Evolutionary conservation across 257 asterid genomes (phyloP), one percentile per base, ranked within the genome.

Genomic region (Henckelia pumila): DNA sequence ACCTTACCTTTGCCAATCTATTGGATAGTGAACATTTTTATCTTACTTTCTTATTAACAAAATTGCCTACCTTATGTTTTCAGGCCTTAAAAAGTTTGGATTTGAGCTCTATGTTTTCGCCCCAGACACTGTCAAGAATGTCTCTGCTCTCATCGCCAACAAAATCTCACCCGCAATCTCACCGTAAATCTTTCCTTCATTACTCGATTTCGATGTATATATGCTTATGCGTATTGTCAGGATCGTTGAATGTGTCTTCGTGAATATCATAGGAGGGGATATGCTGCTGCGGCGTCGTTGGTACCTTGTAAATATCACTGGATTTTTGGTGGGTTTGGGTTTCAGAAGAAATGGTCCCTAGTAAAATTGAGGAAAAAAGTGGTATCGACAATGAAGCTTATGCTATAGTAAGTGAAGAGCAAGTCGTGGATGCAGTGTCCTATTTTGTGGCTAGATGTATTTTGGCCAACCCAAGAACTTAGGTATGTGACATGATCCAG

Each of bases 261-360:
- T 26, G 30, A 26, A 26, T 26, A 26, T 4, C 30, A 4, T 4
- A 26, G 30, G 30, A 26, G 30, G 30, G 30, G 30, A 26, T 26
- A 26, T 26, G 30, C 30, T 26, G 30, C 30, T 2, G 30, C 30
- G 30, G 2, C 30, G 30, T n/a, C n/a, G n/a, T n/a, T n/a, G n/a
- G n/a, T n/a, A n/a, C n/a, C n/a, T n/a, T n/a, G n/a, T n/a, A n/a
- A n/a, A n/a, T n/a, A n/a, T n/a, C n/a, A n/a, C n/a, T n/a, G n/a
- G n/a, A n/a, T n/a, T n/a, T n/a, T 77, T 84, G 97, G 92, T 93
- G 99, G 99, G 97, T 93, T 32, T 93, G 96, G 99, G 95, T 93
- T 19, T 70, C 95, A 0, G 95, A 90, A 60, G 94, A 88, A 22
- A 88, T 76, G 76, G 73, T 66, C 61, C 87, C 91, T 0, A 76